Percentiles rank a stretch among this genome's conserved stretches.
These are phyloP conservation scores for Dissoconium aciculare DNA, from an alignment of 2,329 filamentous ascomycete species.

Conservation along the genomic window DNA sequence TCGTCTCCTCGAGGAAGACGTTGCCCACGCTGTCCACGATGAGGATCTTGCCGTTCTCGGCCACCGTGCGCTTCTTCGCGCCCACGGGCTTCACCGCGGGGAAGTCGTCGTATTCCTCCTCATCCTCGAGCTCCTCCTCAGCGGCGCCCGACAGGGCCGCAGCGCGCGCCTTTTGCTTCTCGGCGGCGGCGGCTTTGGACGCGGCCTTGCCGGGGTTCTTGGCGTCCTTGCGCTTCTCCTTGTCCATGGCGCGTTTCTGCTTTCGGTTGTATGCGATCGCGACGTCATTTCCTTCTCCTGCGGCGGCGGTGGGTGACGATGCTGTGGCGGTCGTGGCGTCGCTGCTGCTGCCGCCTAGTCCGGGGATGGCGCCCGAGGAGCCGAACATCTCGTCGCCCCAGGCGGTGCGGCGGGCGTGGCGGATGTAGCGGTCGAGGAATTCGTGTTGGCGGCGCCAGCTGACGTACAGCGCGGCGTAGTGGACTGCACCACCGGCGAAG, in stretches of 20 bases:
- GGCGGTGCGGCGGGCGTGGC: conserved; percentile 70
- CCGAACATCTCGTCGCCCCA: conserved; percentile 83
- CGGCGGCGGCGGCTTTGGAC: conserved; percentile 38
- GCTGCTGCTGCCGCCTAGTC: conserved; percentile 34
- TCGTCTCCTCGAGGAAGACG: conserved; percentile 85
- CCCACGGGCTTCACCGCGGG: conserved; percentile 48
- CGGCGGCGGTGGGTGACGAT: conserved; percentile 23
- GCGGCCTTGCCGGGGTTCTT: conserved; percentile 29
- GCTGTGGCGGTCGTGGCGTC: conserved; percentile 23
- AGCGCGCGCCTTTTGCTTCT: conserved; percentile 33
- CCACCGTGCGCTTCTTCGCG: conserved; percentile 71
- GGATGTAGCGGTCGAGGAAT: conserved; percentile 84
- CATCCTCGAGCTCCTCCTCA: conserved; percentile 34
- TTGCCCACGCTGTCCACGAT: conserved; percentile 86
- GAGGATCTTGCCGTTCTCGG: conserved; percentile 88
- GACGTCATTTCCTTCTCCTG: conserved; percentile 26
- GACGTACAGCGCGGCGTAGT: conserved; percentile 76
- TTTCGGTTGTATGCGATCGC: conserved; percentile 58
- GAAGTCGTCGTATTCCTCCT: too few relatives aligned
- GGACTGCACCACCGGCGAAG: conserved; percentile 65
- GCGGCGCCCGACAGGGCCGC: conserved; percentile 40
- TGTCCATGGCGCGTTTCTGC: conserved; percentile 78
- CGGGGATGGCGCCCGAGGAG: conserved; percentile 51
- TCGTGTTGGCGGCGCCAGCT: conserved; percentile 80
- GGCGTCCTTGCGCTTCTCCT: conserved; percentile 56